Percentiles rank a stretch among this genome's conserved stretches.
Evolutionary conservation across 306 rosid species (phyloP).

Genomic region (Cucurbita argyrosperma): DNA sequence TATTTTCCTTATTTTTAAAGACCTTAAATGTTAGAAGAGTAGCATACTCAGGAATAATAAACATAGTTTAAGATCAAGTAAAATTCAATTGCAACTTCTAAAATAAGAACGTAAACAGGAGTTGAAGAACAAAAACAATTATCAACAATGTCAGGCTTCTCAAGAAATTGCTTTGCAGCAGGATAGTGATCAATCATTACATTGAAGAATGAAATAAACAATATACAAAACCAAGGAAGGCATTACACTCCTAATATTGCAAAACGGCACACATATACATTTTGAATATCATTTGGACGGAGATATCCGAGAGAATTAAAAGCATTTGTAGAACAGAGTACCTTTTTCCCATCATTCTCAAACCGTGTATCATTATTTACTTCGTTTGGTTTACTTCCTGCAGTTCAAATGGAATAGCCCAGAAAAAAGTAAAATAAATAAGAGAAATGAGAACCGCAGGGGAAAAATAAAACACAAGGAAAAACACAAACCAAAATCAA

Average conservation of each 20-base stretch:
- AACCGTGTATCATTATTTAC: slow-evolving; percentile 19
- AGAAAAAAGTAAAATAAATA: slow-evolving; percentile 2
- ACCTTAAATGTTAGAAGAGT: not conserved
- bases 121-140: not conserved
- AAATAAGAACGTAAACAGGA: not conserved
- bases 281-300: not conserved
- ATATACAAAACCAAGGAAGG: not conserved
- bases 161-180: not conserved
- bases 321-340: slow-evolving; percentile 5
- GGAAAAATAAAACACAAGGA: not conserved
- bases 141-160: not conserved
- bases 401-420: slow-evolving; percentile 12
- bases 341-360: slow-evolving; percentile 46
- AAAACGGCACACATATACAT: not conserved
- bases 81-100: not conserved
- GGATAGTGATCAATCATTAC: not conserved
- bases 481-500: not conserved
- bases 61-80: not conserved
- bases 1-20: not conserved
- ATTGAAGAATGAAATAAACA: not conserved
- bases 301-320: not conserved
- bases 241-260: not conserved
- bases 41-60: not conserved
- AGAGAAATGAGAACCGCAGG: slow-evolving; percentile 6
- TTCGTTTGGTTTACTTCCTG: slow-evolving; percentile 31